Evolutionary conservation across 371 early-diverging fungal species (phyloP), one percentile per base, ranked within the genome.

Genomic region (Saksenaea oblongispora): DNA sequence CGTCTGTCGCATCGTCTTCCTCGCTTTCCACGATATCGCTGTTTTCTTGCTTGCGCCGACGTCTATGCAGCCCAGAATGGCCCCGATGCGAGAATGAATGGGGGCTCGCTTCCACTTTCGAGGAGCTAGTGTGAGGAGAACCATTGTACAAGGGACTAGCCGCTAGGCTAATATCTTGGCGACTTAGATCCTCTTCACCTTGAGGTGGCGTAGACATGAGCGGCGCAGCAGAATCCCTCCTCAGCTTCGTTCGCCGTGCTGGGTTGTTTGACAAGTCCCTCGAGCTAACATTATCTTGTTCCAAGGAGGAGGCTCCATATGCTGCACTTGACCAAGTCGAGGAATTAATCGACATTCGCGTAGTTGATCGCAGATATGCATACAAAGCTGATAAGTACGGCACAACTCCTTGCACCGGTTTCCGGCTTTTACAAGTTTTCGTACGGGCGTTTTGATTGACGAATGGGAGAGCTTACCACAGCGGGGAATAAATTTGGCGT

Each of bases 171-270:
- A 41, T 41, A n/a, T 41, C 42, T 14, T 41, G n/a, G 18, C 42
- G 42, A 14, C 14, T 28, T 35, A 28, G 17, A 14, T 54, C 14
- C 22, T 42, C 37, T 22, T 44, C 26, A 34, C 57, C 44, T 37
- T 73, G 63, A 5, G 77, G 75, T 18, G 74, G 75, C 35, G 74
- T 68, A 54, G 69, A 67, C 42, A 81, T 73, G 44, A 81, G 75
- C 58, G 81, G 81, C 61, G 78, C 76, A 66, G 81, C 56, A n/a
- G 81, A 81, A 62, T 76, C 74, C 60, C 81, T 41, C 64, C 79
- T 65, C 18, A 37, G 58, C 59, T 58, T 59, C 18, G 53, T 18
- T 37, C 53, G 58, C 39, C 55, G 51, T 62, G 58, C 59, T 58
- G 62, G 34, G 11, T 10, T 11, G 31, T 34, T 39, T 31, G 31